Percentiles rank a stretch among this genome's conserved stretches.
Conservation (phyloP, 2,329 filamentous ascomycete species). For the Raffaelea albimanens region DNA sequence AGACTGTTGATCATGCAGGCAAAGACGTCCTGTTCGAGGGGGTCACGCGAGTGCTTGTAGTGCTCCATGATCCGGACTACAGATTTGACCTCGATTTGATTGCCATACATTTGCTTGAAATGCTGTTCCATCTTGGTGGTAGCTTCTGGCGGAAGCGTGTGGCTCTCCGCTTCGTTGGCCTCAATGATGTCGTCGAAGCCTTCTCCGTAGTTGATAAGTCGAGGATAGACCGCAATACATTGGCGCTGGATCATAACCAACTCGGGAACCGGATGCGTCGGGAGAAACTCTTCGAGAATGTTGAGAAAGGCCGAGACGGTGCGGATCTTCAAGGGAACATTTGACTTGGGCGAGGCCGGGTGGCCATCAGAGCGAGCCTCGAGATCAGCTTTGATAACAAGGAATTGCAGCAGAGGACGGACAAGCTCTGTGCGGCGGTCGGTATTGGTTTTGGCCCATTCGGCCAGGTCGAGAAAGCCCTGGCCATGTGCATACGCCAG, state of each 20-base stretch:
- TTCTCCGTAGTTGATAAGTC: slow-evolving; percentile 92
- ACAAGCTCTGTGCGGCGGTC: slow-evolving; percentile 60
- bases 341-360: slow-evolving; percentile 42
- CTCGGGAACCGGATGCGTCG: slow-evolving; percentile 52
- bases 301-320: slow-evolving; percentile 74
- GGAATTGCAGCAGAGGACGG: slow-evolving; percentile 64
- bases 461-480: slow-evolving; percentile 66
- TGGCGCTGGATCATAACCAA: slow-evolving; percentile 74
- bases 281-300: slow-evolving; percentile 64
- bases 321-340: slow-evolving; percentile 70
- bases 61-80: slow-evolving; percentile 76
- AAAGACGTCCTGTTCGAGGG: slow-evolving; percentile 86
- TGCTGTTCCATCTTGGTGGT: slow-evolving; percentile 93
- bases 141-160: slow-evolving; percentile 66
- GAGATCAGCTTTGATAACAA: slow-evolving; percentile 74
- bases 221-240: slow-evolving; percentile 86
- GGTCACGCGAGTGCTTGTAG: slow-evolving; percentile 80
- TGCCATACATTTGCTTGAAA: slow-evolving; percentile 96
- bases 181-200: slow-evolving; percentile 89
- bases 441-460: slow-evolving; percentile 68
- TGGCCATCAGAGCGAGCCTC: slow-evolving; percentile 56
- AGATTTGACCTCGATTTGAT: slow-evolving; percentile 75
- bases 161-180: slow-evolving; percentile 62
- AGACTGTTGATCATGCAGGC: slow-evolving; percentile 97
- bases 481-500: slow-evolving; percentile 77